Evolutionary conservation across 305 asterid genomes (phyloP).

Genomic region (Plantago lanceolata): DNA sequence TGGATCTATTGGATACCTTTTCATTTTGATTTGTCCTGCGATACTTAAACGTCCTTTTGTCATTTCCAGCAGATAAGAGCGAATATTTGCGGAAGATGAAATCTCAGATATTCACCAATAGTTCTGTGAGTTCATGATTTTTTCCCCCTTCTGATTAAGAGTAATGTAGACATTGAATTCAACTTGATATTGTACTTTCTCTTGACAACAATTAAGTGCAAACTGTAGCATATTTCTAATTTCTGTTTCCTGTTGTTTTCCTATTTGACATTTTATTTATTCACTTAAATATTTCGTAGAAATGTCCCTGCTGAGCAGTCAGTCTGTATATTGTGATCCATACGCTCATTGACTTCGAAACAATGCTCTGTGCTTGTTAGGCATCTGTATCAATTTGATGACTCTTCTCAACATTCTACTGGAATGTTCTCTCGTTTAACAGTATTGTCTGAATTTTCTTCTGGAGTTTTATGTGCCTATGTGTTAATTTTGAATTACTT

Average conservation of each 20-base stretch:
- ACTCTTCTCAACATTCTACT: not conserved
- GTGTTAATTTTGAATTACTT: not conserved
- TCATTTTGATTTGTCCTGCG: constrained; percentile 8
- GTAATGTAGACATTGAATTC: not conserved
- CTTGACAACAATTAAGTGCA: not conserved
- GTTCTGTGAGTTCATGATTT: constrained; percentile 46
- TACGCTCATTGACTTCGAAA: not conserved
- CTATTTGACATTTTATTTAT: too few species aligned
- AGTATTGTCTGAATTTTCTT: not conserved
- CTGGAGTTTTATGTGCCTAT: not conserved
- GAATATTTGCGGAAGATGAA: constrained; percentile 47
- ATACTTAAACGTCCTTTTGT: not conserved
- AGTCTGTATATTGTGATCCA: not conserved
- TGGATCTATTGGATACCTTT: not conserved
- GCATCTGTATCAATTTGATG: not conserved
- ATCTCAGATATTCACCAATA: constrained; percentile 54
- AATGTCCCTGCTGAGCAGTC: not conserved
- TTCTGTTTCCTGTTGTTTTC: not conserved
- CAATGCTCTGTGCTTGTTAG: not conserved
- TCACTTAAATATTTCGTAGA: not conserved
- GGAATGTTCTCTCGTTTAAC: not conserved
- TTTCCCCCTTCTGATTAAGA: not conserved
- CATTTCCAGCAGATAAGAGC: constrained; percentile 37
- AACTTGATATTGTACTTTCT: not conserved
- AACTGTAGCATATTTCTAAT: not conserved